phyloP scores from a whole-genome alignment of 768 basidiomycete species.

The Tremella fuciformis region DNA sequence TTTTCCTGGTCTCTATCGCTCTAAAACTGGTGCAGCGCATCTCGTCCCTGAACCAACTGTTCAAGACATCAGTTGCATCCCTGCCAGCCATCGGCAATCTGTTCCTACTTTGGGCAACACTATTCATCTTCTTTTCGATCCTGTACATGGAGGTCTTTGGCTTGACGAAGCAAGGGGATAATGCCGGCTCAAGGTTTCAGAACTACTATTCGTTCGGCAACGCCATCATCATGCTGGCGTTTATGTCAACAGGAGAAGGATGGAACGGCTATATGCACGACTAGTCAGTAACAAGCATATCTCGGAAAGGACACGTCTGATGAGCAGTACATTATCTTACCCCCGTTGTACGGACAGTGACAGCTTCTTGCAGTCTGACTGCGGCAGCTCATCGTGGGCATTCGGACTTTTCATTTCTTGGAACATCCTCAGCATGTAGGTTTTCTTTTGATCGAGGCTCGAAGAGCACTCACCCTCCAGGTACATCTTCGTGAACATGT shows the following conservation, averaged over 20 bases:
- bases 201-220: conserved; percentile 80
- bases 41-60: conserved; percentile 84
- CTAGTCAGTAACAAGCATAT: conserved; percentile 60
- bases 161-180: conserved; percentile 76
- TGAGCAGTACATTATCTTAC: conserved; percentile 66
- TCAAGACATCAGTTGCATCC: conserved; percentile 92
- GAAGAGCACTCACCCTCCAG: conserved; percentile 52
- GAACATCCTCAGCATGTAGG: conserved; percentile 90
- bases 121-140: conserved; percentile 90
- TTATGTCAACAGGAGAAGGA: conserved; percentile 93
- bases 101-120: conserved; percentile 77
- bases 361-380: conserved; percentile 68
- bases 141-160: conserved; percentile 86
- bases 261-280: conserved; percentile 99
- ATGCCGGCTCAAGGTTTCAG: conserved; percentile 61
- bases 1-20: conserved; percentile 88
- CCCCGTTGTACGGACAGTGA: conserved; percentile 72
- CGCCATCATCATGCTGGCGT: conserved; percentile 80
- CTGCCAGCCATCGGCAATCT: conserved; percentile 80
- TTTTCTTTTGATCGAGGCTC: too few species aligned
- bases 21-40: conserved; percentile 91
- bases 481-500: conserved; percentile 96
- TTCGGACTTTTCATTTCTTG: conserved; percentile 86
- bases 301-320: conserved; percentile 18
- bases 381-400: conserved; percentile 79